These are phyloP conservation scores for Casuarina cunninghamiana DNA, from an alignment of 306 rosid genomes.

Conservation along the genomic window DNA sequence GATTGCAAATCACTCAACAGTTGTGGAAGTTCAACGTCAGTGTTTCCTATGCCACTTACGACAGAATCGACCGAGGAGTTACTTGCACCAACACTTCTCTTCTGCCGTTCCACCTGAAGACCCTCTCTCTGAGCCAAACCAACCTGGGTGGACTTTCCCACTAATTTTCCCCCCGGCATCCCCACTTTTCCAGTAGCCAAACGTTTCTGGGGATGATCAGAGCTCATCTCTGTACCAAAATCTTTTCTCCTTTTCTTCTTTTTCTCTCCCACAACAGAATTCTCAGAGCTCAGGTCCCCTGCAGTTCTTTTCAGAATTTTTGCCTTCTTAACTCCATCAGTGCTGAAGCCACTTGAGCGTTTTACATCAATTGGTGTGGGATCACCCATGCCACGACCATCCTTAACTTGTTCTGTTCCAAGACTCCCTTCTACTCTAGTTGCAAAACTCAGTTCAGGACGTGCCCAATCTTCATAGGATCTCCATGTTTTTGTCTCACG, in stretches of 20 bases:
- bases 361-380: constrained; percentile 25
- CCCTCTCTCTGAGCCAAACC: constrained; percentile 53
- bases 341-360: constrained; percentile 30
- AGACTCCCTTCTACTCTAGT: constrained; percentile 27
- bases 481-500: constrained; percentile 31
- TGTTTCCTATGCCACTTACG: constrained; percentile 33
- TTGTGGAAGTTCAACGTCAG: constrained; percentile 52
- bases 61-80: constrained; percentile 27
- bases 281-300: constrained; percentile 43
- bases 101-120: constrained; percentile 35
- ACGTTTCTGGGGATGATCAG: constrained; percentile 42
- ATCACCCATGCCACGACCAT: constrained; percentile 19
- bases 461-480: constrained; percentile 34
- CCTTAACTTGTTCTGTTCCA: constrained; percentile 25
- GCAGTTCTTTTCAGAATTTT: constrained; percentile 58
- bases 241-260: constrained; percentile 64
- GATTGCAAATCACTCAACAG: constrained; percentile 69
- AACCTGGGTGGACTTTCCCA: constrained; percentile 36
- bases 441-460: constrained; percentile 32
- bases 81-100: constrained; percentile 32
- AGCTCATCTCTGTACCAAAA: constrained; percentile 34
- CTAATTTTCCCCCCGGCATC: constrained; percentile 30
- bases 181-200: constrained; percentile 39
- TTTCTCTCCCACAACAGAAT: constrained; percentile 48
- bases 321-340: constrained; percentile 49